Conservation (phyloP, 2,329 filamentous ascomycete genomes). For the Hortaea sp. region DNA sequence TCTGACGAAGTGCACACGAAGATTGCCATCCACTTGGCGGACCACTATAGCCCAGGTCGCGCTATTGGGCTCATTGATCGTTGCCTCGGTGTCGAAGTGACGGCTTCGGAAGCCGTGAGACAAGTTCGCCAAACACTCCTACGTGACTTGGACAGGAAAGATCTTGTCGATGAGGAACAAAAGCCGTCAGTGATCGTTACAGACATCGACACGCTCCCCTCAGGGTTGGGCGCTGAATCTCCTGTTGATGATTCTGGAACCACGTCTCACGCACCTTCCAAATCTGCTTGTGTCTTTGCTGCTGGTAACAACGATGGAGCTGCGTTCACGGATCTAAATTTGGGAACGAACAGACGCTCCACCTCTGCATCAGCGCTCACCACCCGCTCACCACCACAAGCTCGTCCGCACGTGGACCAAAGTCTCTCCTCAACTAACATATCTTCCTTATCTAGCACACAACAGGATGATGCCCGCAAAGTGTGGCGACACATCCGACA, state of each 20-base stretch:
- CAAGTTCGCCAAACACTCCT: slow-evolving; percentile 2
- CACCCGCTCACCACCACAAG: background rate
- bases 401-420: background rate
- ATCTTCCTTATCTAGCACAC: background rate
- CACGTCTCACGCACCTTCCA: background rate
- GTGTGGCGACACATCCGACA: slow-evolving; percentile 31
- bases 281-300: background rate
- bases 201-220: slow-evolving; percentile 7
- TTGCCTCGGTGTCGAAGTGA: slow-evolving; percentile 7
- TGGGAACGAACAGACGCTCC: background rate
- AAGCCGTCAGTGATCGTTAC: slow-evolving; percentile 15
- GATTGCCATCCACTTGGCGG: slow-evolving; percentile 15
- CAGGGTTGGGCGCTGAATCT: background rate
- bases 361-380: background rate
- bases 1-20: slow-evolving; percentile 9
- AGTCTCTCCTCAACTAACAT: background rate
- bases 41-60: slow-evolving; percentile 11
- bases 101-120: slow-evolving; percentile 7
- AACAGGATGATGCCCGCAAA: slow-evolving; percentile 23
- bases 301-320: too few species aligned
- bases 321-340: too few species aligned
- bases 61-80: slow-evolving; percentile 16
- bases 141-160: background rate
- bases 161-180: background rate
- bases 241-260: slow-evolving; percentile 1